Evolutionary conservation across 352 stramenopile genomes (phyloP).

Genomic region (Phytophthora ramorum): DNA sequence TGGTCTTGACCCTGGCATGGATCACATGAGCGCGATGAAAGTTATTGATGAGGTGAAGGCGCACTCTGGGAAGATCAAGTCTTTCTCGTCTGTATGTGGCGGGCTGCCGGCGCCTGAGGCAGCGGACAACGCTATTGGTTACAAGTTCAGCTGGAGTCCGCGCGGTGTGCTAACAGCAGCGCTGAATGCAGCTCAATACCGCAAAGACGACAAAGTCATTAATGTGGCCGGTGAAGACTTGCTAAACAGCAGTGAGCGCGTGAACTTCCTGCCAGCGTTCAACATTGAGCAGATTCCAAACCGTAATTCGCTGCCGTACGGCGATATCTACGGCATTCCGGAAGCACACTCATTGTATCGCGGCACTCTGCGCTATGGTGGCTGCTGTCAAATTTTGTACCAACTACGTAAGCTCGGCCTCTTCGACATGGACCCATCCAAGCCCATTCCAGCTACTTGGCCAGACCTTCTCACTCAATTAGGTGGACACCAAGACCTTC

Average conservation of each 20-base stretch:
- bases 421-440: conserved; percentile 73
- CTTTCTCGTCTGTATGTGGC: conserved; percentile 95
- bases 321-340: conserved; percentile 95
- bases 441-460: conserved; percentile 75
- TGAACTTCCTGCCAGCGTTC: conserved; percentile 92
- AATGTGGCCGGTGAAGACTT: conserved; percentile 90
- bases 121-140: conserved; percentile 95
- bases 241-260: conserved; percentile 81
- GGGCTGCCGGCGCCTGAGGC: conserved; percentile 95
- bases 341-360: conserved; percentile 93
- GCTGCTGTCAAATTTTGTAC: conserved; percentile 92
- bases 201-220: conserved; percentile 85
- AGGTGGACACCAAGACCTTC: conserved; percentile 29
- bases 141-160: conserved; percentile 98
- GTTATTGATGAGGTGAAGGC: conserved; percentile 96
- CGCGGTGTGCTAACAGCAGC: conserved; percentile 94
- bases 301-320: conserved; percentile 93
- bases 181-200: conserved; percentile 92
- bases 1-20: conserved; percentile 96
- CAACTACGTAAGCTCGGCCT: conserved; percentile 92
- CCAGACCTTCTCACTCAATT: conserved; percentile 77
- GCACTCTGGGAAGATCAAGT: conserved; percentile 87
- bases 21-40: conserved; percentile 97
- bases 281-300: conserved; percentile 96
- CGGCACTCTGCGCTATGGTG: conserved; percentile 94